phyloP scores from a whole-genome alignment of 768 basidiomycete species.

The Fibroporia radiculosa region DNA sequence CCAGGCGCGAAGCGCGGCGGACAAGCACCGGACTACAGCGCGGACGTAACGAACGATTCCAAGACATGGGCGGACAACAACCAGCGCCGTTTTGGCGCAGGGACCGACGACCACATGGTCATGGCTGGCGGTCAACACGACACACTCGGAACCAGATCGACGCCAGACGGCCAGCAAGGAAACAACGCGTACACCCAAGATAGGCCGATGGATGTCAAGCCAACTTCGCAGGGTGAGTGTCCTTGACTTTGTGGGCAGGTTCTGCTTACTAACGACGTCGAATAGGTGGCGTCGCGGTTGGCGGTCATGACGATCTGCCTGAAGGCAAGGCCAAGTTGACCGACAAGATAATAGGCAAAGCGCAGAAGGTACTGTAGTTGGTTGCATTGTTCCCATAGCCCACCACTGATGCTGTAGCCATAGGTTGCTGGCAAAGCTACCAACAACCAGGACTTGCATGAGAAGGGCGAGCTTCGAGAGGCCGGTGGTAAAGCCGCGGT shows the following conservation, averaged over 20 bases:
- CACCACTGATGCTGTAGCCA: background rate
- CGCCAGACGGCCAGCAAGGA: background rate
- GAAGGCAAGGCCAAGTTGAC: conserved; percentile 34
- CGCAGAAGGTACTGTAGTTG: conserved; percentile 45
- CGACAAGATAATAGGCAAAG: conserved; percentile 54
- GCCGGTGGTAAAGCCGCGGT: conserved; percentile 42
- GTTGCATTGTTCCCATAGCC: background rate
- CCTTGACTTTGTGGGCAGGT: background rate
- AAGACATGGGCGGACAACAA: conserved; percentile 15
- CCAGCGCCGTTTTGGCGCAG: conserved; percentile 16
- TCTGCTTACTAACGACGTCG: conserved; percentile 1
- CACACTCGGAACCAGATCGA: background rate
- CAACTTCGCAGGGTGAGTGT: conserved; percentile 27
- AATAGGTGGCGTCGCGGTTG: conserved; percentile 29
- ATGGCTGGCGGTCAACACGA: conserved; percentile 17
- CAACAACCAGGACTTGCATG: conserved; percentile 41
- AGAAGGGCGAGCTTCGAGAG: conserved; percentile 50
- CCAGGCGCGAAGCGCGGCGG: conserved; percentile 30
- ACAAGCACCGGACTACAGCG: conserved; percentile 29
- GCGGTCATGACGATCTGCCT: conserved; percentile 25
- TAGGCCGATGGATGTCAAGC: conserved; percentile 30
- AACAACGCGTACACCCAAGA: conserved; percentile 9
- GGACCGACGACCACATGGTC: conserved; percentile 14
- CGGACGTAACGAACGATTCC: conserved; percentile 30
- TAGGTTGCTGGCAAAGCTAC: conserved; percentile 45